Percentiles rank a stretch among this genome's conserved stretches.
phyloP scores from a whole-genome alignment of 805 yeast genomes.

The Kazachstania bromeliacearum region DNA sequence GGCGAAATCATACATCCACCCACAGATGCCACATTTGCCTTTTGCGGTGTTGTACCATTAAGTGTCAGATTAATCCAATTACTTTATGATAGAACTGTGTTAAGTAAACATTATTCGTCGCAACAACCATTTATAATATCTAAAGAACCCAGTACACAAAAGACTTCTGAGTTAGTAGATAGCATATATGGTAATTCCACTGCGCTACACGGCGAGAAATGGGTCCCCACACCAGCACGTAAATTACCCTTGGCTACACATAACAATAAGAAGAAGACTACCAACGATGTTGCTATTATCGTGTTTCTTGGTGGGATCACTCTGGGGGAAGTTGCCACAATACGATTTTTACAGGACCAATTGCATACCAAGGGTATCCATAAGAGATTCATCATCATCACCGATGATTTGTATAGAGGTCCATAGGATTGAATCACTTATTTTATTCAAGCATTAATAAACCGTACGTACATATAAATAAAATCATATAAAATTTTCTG shows the following conservation, averaged over 20 bases:
- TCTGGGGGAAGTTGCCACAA: slow-evolving; percentile 68
- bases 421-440: too few species aligned
- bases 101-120: slow-evolving; percentile 29
- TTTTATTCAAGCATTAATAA: too few species aligned
- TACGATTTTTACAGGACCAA: slow-evolving; percentile 49
- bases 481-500: neutral
- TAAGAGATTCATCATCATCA: slow-evolving; percentile 36
- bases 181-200: slow-evolving; percentile 19
- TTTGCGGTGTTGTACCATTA: slow-evolving; percentile 79
- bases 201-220: slow-evolving; percentile 11
- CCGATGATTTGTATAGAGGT: slow-evolving; percentile 34
- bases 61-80: slow-evolving; percentile 59
- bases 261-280: slow-evolving; percentile 2
- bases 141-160: slow-evolving; percentile 17
- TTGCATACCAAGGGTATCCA: slow-evolving; percentile 28
- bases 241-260: slow-evolving; percentile 1
- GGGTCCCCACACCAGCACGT: slow-evolving; percentile 15
- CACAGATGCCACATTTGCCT: slow-evolving; percentile 41
- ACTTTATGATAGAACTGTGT: slow-evolving; percentile 48
- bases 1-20: too few species aligned
- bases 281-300: slow-evolving; percentile 32
- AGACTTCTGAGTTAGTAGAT: slow-evolving; percentile 17
- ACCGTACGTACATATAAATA: too few species aligned
- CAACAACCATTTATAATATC: slow-evolving; percentile 29
- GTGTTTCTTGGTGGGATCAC: slow-evolving; percentile 80